These are phyloP conservation scores for Pyrenophora tritici-repentis DNA, from an alignment of 2,329 filamentous ascomycete species.

Conservation along the genomic window DNA sequence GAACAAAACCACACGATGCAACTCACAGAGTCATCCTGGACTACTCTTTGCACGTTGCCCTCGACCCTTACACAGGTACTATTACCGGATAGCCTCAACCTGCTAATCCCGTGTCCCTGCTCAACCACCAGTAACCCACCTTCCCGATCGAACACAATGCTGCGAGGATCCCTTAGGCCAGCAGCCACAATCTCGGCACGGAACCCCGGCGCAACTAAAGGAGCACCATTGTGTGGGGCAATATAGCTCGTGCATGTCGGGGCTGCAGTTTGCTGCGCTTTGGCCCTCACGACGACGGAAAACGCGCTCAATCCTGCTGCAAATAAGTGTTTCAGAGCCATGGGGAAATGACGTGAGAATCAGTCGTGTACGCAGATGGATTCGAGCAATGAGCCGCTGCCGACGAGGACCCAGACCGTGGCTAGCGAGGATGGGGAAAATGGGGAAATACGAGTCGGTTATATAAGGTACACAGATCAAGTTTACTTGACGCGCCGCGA, in stretches of 20 bases:
- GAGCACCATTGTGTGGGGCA: conserved; percentile 45
- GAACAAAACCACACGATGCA: not conserved
- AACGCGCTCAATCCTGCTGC: conserved; percentile 20
- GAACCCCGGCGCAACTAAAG: conserved; percentile 52
- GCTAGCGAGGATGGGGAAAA: conserved; percentile 1
- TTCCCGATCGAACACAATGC: conserved; percentile 54
- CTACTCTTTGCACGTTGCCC: conserved; percentile 28
- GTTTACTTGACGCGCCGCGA: too few species aligned
- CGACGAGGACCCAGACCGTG: not conserved
- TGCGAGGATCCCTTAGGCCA: conserved; percentile 52
- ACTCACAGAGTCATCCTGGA: conserved; percentile 39
- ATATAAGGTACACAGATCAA: not conserved
- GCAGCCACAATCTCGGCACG: conserved; percentile 53
- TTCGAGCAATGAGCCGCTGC: conserved; percentile 1
- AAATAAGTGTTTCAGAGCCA: conserved; percentile 34
- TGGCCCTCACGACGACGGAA: conserved; percentile 28
- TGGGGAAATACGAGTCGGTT: too few species aligned
- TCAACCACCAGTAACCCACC: conserved; percentile 58
- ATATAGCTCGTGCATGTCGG: conserved; percentile 45
- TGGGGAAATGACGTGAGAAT: conserved; percentile 24
- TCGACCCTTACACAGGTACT: conserved; percentile 38
- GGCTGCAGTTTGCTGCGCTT: conserved; percentile 29
- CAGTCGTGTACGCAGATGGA: not conserved
- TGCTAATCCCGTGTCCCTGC: conserved; percentile 46
- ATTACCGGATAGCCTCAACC: conserved; percentile 43